These are phyloP conservation scores for Trichosanthes truncata DNA, from an alignment of 306 rosid genomes.

Conservation along the genomic window DNA sequence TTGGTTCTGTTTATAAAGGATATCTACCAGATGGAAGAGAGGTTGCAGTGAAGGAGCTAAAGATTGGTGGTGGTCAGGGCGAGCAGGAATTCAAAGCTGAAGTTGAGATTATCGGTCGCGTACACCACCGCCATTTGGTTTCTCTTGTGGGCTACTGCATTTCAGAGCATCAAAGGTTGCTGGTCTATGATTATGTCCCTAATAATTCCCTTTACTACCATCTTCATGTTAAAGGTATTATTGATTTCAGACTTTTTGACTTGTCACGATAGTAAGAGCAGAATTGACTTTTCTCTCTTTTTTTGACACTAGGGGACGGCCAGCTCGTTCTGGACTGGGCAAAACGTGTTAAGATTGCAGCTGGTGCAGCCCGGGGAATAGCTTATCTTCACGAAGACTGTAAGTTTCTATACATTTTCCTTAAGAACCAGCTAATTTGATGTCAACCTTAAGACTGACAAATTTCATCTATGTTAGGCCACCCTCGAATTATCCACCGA, in stretches of 20 bases:
- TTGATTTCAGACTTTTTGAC: conserved; percentile 11
- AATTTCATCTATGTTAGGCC: conserved; percentile 36
- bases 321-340: conserved; percentile 62
- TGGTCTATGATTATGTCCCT: conserved; percentile 81
- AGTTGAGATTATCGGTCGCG: conserved; percentile 77
- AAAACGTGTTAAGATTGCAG: conserved; percentile 70
- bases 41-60: conserved; percentile 82
- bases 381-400: conserved; percentile 98
- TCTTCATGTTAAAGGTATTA: conserved; percentile 63
- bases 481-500: conserved; percentile 89
- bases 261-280: conserved; percentile 9
- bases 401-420: conserved; percentile 25
- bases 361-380: conserved; percentile 91
- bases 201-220: conserved; percentile 68
- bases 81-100: conserved; percentile 88
- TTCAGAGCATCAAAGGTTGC: conserved; percentile 59
- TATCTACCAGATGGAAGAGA: conserved; percentile 73
- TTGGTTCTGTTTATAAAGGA: conserved; percentile 86
- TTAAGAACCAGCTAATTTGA: not conserved
- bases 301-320: conserved; percentile 36
- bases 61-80: conserved; percentile 81
- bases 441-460: not conserved
- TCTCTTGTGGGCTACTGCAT: conserved; percentile 85
- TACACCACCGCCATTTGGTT: conserved; percentile 97
- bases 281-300: conserved; percentile 10